Evolutionary conservation across 441 rosid genomes (phyloP).

Genomic region (Kokia cookei): DNA sequence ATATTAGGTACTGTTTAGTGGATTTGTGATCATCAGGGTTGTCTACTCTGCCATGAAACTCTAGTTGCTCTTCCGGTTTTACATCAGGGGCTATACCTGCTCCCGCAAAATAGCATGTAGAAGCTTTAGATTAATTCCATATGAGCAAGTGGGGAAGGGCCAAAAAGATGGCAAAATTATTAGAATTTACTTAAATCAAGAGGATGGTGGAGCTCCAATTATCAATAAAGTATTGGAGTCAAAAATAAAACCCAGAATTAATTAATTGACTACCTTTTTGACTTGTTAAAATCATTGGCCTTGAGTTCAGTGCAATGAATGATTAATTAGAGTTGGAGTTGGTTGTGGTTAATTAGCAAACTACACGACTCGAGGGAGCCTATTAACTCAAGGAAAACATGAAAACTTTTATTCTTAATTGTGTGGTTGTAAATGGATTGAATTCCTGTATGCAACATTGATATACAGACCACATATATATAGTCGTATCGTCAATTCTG

Average conservation of each 20-base stretch:
- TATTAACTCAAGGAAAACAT: too few relatives aligned
- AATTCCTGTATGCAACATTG: too few relatives aligned
- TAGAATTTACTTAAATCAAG: neutral
- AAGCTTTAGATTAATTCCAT: too few relatives aligned
- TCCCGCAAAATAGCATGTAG: conserved; percentile 3
- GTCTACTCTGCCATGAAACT: conserved; percentile 39
- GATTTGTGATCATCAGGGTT: conserved; percentile 59
- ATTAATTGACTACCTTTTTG: neutral
- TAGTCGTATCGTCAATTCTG: too few relatives aligned
- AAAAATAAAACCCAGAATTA: neutral
- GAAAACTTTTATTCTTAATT: too few relatives aligned
- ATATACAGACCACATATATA: too few relatives aligned
- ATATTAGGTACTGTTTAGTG: conserved; percentile 48
- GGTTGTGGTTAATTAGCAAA: too few relatives aligned
- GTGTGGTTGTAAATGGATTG: too few relatives aligned
- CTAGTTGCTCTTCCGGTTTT: conserved; percentile 50
- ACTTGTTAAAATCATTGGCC: neutral
- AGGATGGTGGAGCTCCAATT: neutral
- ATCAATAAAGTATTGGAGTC: neutral
- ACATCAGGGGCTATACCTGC: conserved; percentile 62
- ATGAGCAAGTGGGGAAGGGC: neutral
- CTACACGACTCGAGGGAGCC: too few relatives aligned
- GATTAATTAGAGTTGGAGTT: neutral
- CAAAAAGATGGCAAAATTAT: neutral
- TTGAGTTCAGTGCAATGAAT: neutral